Evolutionary conservation across 805 yeast species (phyloP), one percentile per base, ranked within the genome.

Genomic region (Candida vaughaniae): DNA sequence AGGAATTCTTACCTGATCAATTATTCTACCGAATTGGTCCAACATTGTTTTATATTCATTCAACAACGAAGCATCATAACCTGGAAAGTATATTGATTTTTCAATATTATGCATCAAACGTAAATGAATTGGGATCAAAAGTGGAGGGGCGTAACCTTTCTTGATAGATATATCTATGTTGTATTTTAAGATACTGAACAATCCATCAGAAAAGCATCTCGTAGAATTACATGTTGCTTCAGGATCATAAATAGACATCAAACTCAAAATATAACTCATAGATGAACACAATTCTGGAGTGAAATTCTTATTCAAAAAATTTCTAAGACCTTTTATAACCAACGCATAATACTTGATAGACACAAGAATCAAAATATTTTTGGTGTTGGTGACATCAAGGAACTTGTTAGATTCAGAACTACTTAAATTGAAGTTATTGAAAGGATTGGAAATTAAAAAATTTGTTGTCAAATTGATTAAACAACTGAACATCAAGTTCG

Each of bases 211-310:
- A 44, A 65, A 66, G 38, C 73, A 66, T 22, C 52, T 52, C 20
- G 60, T 54, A 17, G 69, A 62, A 42, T 55, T 47, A 11, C 56
- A 40, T 1, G 69, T 64, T 9, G 69, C 71, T 40, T 64, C 69
- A 1, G 71, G 73, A 37, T 66, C 71, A 44, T 66, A 66, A 25
- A 66, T 62, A 11, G 69, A 55, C 70, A 65, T 65, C 32, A 66
- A 46, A 35, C 64, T 55, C 29, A 66, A 49, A 25, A 66, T 55
- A 42, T 65, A 66, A 14, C 69, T 61, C 12, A 60, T 60, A 6
- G 58, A 52, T 0, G 69, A 56, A 22, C 64, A 59, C 22, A 56
- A 39, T 27, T 56, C 61, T 3, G 66, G 62, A 36, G 57, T 55
- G 15, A 43, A 36, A 45, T 59, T 55, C 18, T 36, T 42, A 39